Percentiles rank a stretch among this genome's conserved stretches.
Evolutionary conservation across 352 stramenopile species (phyloP).

Genomic region (Pythium coloratum): DNA sequence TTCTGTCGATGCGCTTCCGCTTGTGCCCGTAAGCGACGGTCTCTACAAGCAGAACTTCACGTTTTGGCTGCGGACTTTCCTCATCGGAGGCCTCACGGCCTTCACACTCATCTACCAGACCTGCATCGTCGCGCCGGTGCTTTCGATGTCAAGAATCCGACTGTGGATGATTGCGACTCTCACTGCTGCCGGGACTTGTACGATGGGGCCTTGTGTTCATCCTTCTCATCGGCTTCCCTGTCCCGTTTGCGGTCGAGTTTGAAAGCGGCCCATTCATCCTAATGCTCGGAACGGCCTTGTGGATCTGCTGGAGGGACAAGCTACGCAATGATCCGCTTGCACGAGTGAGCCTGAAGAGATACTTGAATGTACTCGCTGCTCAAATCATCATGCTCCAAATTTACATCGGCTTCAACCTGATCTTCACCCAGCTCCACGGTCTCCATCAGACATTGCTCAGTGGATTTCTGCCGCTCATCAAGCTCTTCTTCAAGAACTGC

Average conservation of each 20-base stretch:
- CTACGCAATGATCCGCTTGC: not conserved
- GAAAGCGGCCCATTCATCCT: not conserved
- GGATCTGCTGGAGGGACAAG: not conserved
- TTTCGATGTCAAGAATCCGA: not conserved
- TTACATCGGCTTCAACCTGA: not conserved
- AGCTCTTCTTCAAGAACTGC: not conserved
- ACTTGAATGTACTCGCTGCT: not conserved
- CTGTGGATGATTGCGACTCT: not conserved
- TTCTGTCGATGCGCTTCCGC: not conserved
- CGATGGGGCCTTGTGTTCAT: not conserved
- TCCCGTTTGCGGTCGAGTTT: not conserved
- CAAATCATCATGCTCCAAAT: not conserved
- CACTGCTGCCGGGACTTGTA: not conserved
- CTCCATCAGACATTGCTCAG: not conserved
- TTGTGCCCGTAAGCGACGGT: not conserved
- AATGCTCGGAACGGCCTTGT: not conserved
- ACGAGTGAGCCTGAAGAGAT: not conserved
- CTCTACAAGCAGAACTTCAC: not conserved
- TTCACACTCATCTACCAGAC: not conserved
- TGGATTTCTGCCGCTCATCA: not conserved
- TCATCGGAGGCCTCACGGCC: not conserved
- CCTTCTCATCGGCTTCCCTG: not conserved
- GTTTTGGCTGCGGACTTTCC: not conserved
- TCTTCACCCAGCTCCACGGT: not conserved
- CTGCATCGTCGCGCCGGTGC: not conserved